These are phyloP conservation scores for Tuctoria greenei DNA, from an alignment of 176 grass and related monocot genomes.

Conservation along the genomic window DNA sequence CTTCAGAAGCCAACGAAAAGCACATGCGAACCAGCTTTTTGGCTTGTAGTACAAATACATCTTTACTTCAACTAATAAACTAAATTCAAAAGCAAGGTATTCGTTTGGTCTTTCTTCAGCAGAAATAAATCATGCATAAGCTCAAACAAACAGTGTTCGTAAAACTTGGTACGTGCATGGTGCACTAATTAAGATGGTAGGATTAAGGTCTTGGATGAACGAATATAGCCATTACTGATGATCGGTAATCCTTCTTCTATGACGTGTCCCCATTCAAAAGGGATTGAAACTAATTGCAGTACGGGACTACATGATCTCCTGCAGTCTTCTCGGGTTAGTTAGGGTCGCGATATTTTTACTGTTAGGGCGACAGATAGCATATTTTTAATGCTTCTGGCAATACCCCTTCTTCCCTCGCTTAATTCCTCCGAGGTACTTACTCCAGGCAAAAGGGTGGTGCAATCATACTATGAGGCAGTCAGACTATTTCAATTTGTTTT, in stretches of 20 bases:
- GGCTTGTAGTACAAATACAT: too few species aligned
- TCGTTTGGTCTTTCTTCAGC: not conserved
- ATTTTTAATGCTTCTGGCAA: constrained; percentile 12
- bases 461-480: not conserved
- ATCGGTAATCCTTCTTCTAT: not conserved
- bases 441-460: constrained; percentile 9
- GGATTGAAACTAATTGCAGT: not conserved
- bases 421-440: constrained; percentile 5
- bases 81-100: too few species aligned
- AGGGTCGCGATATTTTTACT: constrained; percentile 26
- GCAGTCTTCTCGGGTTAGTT: constrained; percentile 10
- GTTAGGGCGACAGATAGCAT: constrained; percentile 26
- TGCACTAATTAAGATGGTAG: not conserved
- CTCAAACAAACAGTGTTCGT: not conserved
- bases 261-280: not conserved
- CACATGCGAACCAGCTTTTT: too few species aligned
- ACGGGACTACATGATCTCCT: not conserved
- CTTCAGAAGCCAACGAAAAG: too few species aligned
- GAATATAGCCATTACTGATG: not conserved
- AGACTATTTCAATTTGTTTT: not conserved
- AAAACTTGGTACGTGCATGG: not conserved
- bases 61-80: too few species aligned
- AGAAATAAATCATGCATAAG: not conserved
- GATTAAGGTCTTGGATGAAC: not conserved
- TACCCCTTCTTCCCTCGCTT: not conserved